Base-by-base conservation (phyloP, 768 basidiomycete species). In the Xerocomellus chrysenteron region DNA sequence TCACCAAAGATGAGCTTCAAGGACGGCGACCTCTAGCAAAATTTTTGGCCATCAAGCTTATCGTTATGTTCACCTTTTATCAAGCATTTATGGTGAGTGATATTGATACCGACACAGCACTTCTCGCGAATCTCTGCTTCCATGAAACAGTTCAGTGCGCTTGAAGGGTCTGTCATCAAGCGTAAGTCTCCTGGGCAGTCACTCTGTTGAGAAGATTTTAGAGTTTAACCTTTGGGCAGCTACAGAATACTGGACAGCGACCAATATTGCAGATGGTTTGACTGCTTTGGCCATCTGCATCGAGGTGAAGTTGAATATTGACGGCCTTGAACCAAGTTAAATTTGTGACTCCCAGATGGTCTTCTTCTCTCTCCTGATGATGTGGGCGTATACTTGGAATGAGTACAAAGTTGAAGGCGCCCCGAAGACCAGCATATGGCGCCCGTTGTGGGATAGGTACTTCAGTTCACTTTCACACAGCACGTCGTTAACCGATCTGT, bases 41-140 rank as follows among this genome's bases (percentile, higher is more conserved):
- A 75, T 96, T 96, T 70, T 67, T 95, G 58, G 75, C 84, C 3
- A 94, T 96, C 76, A 95, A 95, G 71, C 74, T 90, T 32, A 88
- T 92, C 47, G 88, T 93, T 43, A 85, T 93, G 83, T 85, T 89
- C 68, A 93, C 92, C 0, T 94, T 91, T 71, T 96, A 94, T 69
- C 94, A 94, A 65, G 78, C 81, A 1, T 88, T 92, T 64, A 71
- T 91, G 49, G 86, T 88, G 64, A 52, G 86, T 74, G 26, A 4
- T 50, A 3, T n/a, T 8, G 21, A 7, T 46, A 11, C 17, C 10
- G 12, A 30, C 17, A 17, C 12, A 1, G 14, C 2, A 24, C 17
- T 33, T 35, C 19, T 43, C n/a, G 35, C 17, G 5, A 40, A 47
- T 45, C 21, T 30, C 39, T 14, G 10, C 42, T 37, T 58, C 1